phyloP scores from a whole-genome alignment of 1,284 basidiomycete genomes.

The Psilocybe mexicana region DNA sequence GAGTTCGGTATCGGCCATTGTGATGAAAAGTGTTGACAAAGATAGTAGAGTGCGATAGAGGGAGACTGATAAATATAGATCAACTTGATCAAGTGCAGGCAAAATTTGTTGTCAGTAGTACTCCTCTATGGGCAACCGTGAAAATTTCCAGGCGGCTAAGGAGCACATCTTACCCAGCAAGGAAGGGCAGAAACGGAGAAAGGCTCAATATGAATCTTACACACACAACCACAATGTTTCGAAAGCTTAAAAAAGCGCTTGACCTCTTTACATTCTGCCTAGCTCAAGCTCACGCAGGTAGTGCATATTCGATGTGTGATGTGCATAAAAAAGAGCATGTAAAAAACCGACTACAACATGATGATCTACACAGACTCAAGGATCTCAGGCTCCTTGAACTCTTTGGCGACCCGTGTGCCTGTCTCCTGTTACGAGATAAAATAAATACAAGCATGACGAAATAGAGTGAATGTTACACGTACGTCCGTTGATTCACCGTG shows the following conservation, averaged over 20 bases:
- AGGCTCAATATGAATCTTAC: too few species aligned
- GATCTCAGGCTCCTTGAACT: slow-evolving; percentile 92
- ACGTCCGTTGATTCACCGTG: slow-evolving; percentile 94
- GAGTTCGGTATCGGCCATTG: slow-evolving; percentile 78
- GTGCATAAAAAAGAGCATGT: slow-evolving; percentile 24
- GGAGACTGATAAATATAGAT: not conserved
- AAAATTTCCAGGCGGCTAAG: too few species aligned
- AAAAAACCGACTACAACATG: slow-evolving; percentile 32
- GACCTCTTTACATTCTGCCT: not conserved
- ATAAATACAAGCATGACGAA: not conserved
- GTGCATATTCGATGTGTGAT: slow-evolving; percentile 16
- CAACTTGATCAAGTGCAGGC: too few species aligned
- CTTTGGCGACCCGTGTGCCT: slow-evolving; percentile 83
- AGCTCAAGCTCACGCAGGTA: not conserved
- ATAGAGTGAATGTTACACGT: slow-evolving; percentile 36
- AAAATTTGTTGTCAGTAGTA: too few species aligned
- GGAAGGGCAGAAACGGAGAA: too few species aligned
- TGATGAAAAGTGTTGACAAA: not conserved
- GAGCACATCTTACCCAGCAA: too few species aligned
- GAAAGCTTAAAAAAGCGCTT: too few species aligned
- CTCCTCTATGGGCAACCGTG: too few species aligned
- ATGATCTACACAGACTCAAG: slow-evolving; percentile 75
- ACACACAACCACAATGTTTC: too few species aligned
- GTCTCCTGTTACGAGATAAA: slow-evolving; percentile 66
- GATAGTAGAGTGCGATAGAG: slow-evolving; percentile 7